These are phyloP conservation scores for Nothophaeocryptopus gaeumannii DNA, from an alignment of 2,329 filamentous ascomycete genomes.

Conservation along the genomic window DNA sequence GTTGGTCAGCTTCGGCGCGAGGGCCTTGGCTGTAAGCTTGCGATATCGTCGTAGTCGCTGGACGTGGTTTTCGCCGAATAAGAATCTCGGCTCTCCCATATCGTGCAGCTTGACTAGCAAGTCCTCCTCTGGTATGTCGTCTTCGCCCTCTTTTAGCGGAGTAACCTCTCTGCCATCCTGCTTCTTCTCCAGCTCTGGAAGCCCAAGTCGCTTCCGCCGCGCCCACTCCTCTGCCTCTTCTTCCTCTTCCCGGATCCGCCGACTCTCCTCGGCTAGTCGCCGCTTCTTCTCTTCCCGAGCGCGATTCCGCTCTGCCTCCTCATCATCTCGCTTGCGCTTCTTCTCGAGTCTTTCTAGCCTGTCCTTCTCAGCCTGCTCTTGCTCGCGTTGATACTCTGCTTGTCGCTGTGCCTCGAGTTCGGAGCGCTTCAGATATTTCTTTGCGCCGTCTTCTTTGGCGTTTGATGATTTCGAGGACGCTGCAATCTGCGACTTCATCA, in stretches of 20 bases:
- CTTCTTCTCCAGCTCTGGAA: conserved; percentile 67
- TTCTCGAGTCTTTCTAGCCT: conserved; percentile 66
- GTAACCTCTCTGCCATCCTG: conserved; percentile 38
- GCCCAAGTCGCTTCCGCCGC: conserved; percentile 71
- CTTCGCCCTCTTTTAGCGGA: conserved; percentile 38
- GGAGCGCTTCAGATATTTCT: conserved; percentile 81
- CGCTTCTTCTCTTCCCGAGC: conserved; percentile 78
- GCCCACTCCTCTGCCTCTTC: conserved; percentile 70
- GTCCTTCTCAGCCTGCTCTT: conserved; percentile 69
- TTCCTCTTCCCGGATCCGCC: conserved; percentile 65
- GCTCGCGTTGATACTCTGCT: conserved; percentile 77
- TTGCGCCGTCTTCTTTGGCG: conserved; percentile 38
- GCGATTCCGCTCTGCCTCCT: conserved; percentile 67
- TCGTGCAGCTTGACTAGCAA: conserved; percentile 65
- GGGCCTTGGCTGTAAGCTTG: conserved; percentile 52
- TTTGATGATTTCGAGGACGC: conserved; percentile 60
- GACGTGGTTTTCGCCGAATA: conserved; percentile 80
- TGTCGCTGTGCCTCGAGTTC: conserved; percentile 81
- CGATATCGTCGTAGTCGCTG: conserved; percentile 69
- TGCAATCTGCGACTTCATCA: conserved; percentile 90
- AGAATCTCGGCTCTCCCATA: conserved; percentile 66
- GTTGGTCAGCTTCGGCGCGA: conserved; percentile 51
- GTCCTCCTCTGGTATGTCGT: conserved; percentile 70
- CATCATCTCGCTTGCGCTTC: conserved; percentile 88
- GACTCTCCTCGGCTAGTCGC: conserved; percentile 76